Evolutionary conservation across 2,329 filamentous ascomycete genomes (phyloP).

Genomic region (Byssochlamys sp.): DNA sequence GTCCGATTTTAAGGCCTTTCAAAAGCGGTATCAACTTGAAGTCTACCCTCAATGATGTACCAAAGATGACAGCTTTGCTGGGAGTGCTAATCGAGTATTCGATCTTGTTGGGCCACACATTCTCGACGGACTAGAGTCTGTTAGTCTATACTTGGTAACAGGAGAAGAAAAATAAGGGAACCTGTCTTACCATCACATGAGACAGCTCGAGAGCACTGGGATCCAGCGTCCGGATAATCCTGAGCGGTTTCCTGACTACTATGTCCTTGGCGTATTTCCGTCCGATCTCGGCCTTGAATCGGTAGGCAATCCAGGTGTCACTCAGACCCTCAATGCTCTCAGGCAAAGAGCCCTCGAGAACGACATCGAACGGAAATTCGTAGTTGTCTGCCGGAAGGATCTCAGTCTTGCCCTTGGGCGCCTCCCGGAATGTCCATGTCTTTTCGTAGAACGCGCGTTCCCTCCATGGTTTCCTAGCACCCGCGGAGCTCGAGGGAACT

Average conservation of each 20-base stretch:
- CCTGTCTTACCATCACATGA: constrained; percentile 62
- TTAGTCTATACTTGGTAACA: background rate
- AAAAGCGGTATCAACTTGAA: constrained; percentile 80
- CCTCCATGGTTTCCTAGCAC: constrained; percentile 30
- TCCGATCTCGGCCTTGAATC: constrained; percentile 80
- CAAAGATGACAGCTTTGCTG: constrained; percentile 88
- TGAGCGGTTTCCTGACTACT: constrained; percentile 65
- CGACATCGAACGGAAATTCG: constrained; percentile 69
- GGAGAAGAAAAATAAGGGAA: background rate
- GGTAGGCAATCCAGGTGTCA: constrained; percentile 80
- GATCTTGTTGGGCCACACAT: constrained; percentile 95
- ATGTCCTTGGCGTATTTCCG: constrained; percentile 85
- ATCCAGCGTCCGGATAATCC: constrained; percentile 68
- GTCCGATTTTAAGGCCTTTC: constrained; percentile 79
- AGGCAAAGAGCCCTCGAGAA: constrained; percentile 57
- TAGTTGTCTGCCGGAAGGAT: constrained; percentile 65
- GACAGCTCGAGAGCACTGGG: constrained; percentile 66
- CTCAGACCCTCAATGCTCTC: constrained; percentile 86
- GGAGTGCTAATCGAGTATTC: constrained; percentile 91
- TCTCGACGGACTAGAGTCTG: constrained; percentile 61
- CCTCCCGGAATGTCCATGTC: constrained; percentile 59
- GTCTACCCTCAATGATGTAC: constrained; percentile 72
- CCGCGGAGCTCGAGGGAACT: constrained; percentile 28
- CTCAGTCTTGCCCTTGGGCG: constrained; percentile 40
- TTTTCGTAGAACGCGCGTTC: constrained; percentile 54